These are phyloP conservation scores for Phytophthora melonis DNA, from an alignment of 352 stramenopile species.

Conservation along the genomic window DNA sequence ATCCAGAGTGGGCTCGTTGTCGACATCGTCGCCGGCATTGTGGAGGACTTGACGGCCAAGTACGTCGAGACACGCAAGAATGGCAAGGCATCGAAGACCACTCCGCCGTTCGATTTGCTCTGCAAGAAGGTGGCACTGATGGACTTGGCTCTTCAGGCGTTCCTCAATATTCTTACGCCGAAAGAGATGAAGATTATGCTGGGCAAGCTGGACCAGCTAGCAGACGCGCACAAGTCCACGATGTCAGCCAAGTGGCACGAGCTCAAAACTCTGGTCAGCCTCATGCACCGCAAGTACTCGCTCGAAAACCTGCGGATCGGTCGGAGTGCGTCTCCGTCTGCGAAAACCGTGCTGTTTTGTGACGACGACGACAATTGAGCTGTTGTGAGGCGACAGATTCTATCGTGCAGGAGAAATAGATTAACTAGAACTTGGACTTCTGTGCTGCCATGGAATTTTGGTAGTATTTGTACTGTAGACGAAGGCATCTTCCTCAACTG, in stretches of 20 bases:
- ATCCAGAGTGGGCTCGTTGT: slow-evolving; percentile 81
- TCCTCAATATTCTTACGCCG: slow-evolving; percentile 76
- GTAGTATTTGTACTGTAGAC: neutral
- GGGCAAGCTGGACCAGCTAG: slow-evolving; percentile 73
- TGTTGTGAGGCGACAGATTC: neutral
- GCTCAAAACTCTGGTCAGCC: slow-evolving; percentile 84
- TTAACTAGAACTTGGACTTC: neutral
- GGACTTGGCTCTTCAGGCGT: slow-evolving; percentile 82
- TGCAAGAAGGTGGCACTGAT: slow-evolving; percentile 88
- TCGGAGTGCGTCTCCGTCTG: slow-evolving; percentile 43
- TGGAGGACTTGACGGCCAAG: slow-evolving; percentile 79
- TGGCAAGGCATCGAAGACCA: slow-evolving; percentile 43
- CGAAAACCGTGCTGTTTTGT: slow-evolving; percentile 59
- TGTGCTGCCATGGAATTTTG: neutral
- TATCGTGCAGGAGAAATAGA: neutral
- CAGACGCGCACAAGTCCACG: slow-evolving; percentile 78
- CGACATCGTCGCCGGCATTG: slow-evolving; percentile 82
- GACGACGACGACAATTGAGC: slow-evolving; percentile 36
- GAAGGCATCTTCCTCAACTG: neutral
- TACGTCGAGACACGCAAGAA: slow-evolving; percentile 67
- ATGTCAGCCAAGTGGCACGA: slow-evolving; percentile 89
- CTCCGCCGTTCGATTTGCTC: slow-evolving; percentile 72
- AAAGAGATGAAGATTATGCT: slow-evolving; percentile 79
- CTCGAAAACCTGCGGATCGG: slow-evolving; percentile 80
- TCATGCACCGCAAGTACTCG: slow-evolving; percentile 90